Base-by-base conservation (phyloP, 2,329 filamentous ascomycete genomes). In the Pseudogymnoascus sp. region DNA sequence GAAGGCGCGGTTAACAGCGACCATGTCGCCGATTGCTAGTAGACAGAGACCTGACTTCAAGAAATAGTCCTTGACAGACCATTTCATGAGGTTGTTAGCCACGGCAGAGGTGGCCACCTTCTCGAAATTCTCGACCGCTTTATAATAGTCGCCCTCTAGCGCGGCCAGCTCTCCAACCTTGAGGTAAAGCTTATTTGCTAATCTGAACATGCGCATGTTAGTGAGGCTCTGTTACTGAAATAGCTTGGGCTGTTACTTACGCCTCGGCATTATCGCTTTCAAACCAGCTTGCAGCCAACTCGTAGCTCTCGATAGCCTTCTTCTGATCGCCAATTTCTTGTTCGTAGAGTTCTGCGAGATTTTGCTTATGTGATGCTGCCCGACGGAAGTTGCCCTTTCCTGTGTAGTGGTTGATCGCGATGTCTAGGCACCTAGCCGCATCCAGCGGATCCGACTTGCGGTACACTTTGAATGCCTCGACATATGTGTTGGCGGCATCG, bases 391-490 rank as follows among this genome's bases (percentile, higher is more conserved):
- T 96, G 63, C 92, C 92, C 75, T 91, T 92, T 66, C 83, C 76
- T 67, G 90, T 92, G 75, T 95, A 97, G 72, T 94, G 89, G 61
- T 84, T 79, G 71, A 97, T 90, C 38, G 91, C 88, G 65, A 85
- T 77, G 65, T 90, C 83, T 60, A 96, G 77, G 69, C 89, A 91
- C 63, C 89, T 80, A 41, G 88, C 89, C 13, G 92, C 92, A 68
- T 92, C 87, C 70, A 90, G 80, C 18, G 91, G 91, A 68, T 89
- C 85, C 59, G 88, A 85, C 75, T 91, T 95, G 68, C 87, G 83
- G 77, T 96, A 97, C 62, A 90, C 88, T 78, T 97, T 96, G 82
- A 92, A 97, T 58, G 94, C 94, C 73, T 97, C 92, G 69, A 87
- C 83, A 63, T 91, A 78, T 55, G 88, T 87, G 74, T 95, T 95